Conservation (phyloP, 352 stramenopile genomes). For the Phytopythium litorale region DNA sequence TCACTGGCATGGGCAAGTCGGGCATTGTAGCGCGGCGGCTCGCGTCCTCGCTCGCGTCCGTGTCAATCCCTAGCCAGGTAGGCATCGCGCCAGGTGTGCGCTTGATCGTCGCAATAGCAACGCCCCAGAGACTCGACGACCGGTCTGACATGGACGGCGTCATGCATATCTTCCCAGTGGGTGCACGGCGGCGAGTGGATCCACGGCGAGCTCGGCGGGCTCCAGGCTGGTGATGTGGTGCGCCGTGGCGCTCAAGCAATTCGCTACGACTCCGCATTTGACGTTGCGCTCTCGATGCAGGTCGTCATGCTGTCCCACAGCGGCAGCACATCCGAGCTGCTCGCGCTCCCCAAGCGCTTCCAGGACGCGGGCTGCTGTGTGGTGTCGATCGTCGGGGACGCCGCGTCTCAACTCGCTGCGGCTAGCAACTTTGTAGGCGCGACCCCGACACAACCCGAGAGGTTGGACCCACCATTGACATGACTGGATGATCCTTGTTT, state of each 20-base stretch:
- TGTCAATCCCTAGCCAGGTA: slow-evolving; percentile 72
- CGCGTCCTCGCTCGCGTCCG: slow-evolving; percentile 64
- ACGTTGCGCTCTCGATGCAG: slow-evolving; percentile 10
- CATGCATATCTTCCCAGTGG: slow-evolving; percentile 27
- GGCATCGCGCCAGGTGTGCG: not conserved
- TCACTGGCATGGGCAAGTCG: slow-evolving; percentile 81
- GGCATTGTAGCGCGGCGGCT: slow-evolving; percentile 66
- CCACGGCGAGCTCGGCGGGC: slow-evolving; percentile 72
- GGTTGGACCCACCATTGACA: no score
- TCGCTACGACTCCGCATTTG: no score
- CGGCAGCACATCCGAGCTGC: slow-evolving; percentile 57
- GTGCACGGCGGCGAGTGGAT: slow-evolving; percentile 77
- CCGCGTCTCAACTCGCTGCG: slow-evolving; percentile 25
- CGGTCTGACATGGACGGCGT: not conserved
- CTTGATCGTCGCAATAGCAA: not conserved
- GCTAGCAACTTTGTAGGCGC: slow-evolving; percentile 33
- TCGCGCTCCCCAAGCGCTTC: slow-evolving; percentile 46
- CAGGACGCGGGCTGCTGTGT: slow-evolving; percentile 30
- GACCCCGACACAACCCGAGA: not conserved
- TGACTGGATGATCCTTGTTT: not conserved
- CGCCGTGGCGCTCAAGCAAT: not conserved
- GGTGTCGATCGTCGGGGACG: slow-evolving; percentile 48
- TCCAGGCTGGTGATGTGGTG: slow-evolving; percentile 59
- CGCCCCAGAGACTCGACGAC: no score
- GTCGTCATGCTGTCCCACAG: slow-evolving; percentile 74